Evolutionary conservation across 192 early-diverging fungal genomes (phyloP).

Genomic region (Diversispora epigaea): DNA sequence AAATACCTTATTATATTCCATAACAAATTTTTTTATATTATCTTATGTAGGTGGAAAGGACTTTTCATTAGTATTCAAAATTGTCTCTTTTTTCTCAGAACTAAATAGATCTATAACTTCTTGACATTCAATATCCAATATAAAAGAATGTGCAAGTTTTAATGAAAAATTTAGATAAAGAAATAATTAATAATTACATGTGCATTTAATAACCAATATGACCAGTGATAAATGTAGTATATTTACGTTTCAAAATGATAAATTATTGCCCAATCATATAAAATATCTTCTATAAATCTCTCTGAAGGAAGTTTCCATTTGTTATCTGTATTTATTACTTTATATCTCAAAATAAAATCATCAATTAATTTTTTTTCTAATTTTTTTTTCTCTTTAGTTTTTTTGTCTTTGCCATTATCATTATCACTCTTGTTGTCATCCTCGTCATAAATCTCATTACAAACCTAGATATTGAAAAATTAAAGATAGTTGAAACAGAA

Average conservation of each 20-base stretch:
- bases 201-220: conserved; percentile 14
- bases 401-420: background rate
- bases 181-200: background rate
- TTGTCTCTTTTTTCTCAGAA: background rate
- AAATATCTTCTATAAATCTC: conserved; percentile 27
- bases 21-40: background rate
- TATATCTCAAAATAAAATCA: conserved; percentile 10
- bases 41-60: background rate
- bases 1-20: conserved; percentile 25
- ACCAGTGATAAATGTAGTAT: conserved; percentile 12
- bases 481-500: conserved; percentile 5
- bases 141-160: conserved; percentile 13
- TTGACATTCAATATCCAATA: conserved; percentile 8
- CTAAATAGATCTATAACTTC: conserved; percentile 22
- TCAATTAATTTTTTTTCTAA: conserved; percentile 20
- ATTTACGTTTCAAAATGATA: conserved; percentile 10
- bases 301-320: conserved; percentile 17
- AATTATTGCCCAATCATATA: conserved; percentile 20
- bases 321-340: background rate
- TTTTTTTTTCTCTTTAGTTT: background rate
- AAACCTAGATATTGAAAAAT: conserved; percentile 17
- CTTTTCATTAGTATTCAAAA: conserved; percentile 15
- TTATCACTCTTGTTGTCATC: background rate
- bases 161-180: conserved; percentile 13
- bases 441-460: background rate